Evolutionary conservation across 345 rosid genomes (phyloP), one percentile per base, ranked within the genome.

Genomic region (Citrus mangshanensis): DNA sequence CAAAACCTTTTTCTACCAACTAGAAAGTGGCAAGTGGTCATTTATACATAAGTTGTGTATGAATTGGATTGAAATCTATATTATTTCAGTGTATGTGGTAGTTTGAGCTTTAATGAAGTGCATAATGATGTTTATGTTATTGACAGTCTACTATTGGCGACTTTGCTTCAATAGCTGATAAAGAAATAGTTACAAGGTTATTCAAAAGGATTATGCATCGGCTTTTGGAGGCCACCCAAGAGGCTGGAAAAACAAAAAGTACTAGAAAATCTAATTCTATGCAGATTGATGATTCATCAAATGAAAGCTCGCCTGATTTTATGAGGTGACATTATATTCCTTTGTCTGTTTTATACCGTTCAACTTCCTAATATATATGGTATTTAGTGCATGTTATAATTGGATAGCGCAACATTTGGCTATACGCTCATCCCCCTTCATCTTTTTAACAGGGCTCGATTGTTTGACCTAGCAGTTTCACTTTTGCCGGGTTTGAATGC

Each of bases 151-250:
- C 91, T 30, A 93, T 96, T 61, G 82, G 85, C 62, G 91, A 91
- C 78, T 80, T 96, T 77, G 91, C 97, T 83, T 89, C 98, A 54
- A 90, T 96, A 84, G 92, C 99, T 6, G 91, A 86, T 84, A 86
- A 85, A 86, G 81, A 79, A 67, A 89, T 88, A 66, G 89, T 90
- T 69, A 65, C 85, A 68, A 82, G 81, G 73, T 82, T 89, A 75
- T 93, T 88, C 83, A 81, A 51, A 61, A 87, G 75, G 85, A 91
- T 94, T 46, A 90, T 96, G 98, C 86, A 73, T 51, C 86, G 87
- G 84, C 93, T 94, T 82, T 84, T 91, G 87, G 84, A 84, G 78
- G 91, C 82, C 79, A 94, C 97, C 3, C 85, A 83, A 82, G 80
- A 83, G 83, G 92, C 89, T 84, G 91, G 80, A 38, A 83, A 81